Evolutionary conservation across 2,329 filamentous ascomycete genomes (phyloP).

Genomic region (Fusarium sp.): DNA sequence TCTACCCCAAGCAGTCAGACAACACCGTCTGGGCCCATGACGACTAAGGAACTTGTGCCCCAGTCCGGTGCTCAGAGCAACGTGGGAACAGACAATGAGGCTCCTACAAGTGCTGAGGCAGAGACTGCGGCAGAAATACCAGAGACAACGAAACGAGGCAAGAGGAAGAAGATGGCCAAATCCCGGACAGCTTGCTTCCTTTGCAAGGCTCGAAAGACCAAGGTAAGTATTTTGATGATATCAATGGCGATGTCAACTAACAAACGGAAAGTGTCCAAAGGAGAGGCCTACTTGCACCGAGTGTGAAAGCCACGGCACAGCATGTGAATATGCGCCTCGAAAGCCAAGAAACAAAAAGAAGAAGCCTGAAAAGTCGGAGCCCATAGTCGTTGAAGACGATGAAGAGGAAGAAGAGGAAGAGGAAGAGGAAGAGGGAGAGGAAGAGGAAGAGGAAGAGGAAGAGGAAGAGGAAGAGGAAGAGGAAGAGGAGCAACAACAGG

Average conservation of each 20-base stretch:
- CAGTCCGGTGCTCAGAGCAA: conserved; percentile 35
- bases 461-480: conserved; percentile 22
- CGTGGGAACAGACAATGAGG: conserved; percentile 19
- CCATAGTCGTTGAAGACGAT: conserved; percentile 18
- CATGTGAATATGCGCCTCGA: conserved; percentile 56
- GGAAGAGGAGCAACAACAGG: conserved; percentile 18
- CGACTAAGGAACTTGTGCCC: conserved; percentile 48
- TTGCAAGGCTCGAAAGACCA: conserved; percentile 53
- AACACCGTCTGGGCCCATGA: conserved; percentile 43
- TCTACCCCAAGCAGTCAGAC: conserved; percentile 37
- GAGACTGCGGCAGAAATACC: conserved; percentile 1
- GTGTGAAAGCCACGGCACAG: conserved; percentile 48
- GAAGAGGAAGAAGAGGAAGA: conserved; percentile 12
- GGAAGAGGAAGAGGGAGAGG: conserved; percentile 22
- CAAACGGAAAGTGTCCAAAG: conserved; percentile 53
- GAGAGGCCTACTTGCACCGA: conserved; percentile 54
- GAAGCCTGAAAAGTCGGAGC: conserved; percentile 19
- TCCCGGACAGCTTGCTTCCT: conserved; percentile 52
- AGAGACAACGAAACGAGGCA: conserved; percentile 7
- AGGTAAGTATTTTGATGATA: conserved; percentile 46
- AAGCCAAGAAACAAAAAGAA: conserved; percentile 44
- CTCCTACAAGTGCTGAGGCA: conserved; percentile 1
- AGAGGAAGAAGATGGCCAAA: conserved; percentile 41
- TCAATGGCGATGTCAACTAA: neutral
- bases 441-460: conserved; percentile 4